Evolutionary conservation across 2,329 filamentous ascomycete species (phyloP), one percentile per base, ranked within the genome.

Genomic region (Cryphonectria nitschkei): DNA sequence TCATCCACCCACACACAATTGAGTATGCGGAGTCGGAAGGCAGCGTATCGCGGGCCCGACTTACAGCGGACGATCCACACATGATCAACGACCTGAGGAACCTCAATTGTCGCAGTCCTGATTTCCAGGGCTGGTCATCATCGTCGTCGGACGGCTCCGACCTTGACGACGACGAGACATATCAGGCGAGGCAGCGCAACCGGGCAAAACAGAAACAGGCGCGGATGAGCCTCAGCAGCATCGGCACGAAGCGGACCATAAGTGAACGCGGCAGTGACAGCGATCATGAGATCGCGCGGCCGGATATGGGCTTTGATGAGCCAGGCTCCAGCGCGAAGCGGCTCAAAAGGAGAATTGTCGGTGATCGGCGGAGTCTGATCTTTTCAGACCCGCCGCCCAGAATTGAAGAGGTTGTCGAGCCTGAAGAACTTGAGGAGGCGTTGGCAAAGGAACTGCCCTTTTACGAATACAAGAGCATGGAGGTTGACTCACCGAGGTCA

Each of bases 321-420:
- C 80, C 81, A 13, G 84, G 84, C 19, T 84, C 82, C 19, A 85
- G 84, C 73, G 84, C 85, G 13, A 82, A 84, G 29, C 82, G 84
- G 39, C 78, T 86, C 71, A 81, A 82, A 68, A 82, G 86, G 72
- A 81, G 84, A 54, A 76, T 85, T 67, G 43, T n/a, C 39, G 80
- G 79, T n/a, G 78, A 82, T 63, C 82, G 86, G 50, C 82, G 83
- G 56, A 83, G 84, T 72, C 74, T 86, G n/a, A 80, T 83, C 37
- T 86, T 87, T 73, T 80, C 83, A 29, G 85, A 87, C 70, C 84
- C 85, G 43, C 84, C 82, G 65, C 84, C 84, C 14, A 81, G 83
- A 52, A 88, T 88, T 70, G 84, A 87, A 52, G 86, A 88, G 77
- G 79, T 86, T 1, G 86, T 87, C 22, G 86, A 87, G 76, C 83